Percentiles rank a stretch among this genome's conserved stretches.
These are phyloP conservation scores for Irpex rosettiformis DNA, from an alignment of 1,284 basidiomycete genomes.

Conservation along the genomic window DNA sequence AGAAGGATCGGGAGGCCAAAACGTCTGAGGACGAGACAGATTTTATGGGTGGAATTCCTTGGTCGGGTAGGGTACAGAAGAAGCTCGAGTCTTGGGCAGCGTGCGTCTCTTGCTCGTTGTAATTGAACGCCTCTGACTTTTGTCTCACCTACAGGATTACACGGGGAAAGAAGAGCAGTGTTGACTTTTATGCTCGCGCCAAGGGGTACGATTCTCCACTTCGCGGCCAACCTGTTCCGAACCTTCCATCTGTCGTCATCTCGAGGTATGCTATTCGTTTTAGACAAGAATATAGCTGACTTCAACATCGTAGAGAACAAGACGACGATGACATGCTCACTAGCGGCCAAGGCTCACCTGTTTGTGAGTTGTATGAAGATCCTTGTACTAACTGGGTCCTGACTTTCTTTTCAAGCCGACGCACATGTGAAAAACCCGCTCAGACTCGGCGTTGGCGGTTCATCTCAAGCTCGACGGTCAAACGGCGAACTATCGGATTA, in stretches of 20 bases:
- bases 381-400: conserved; percentile 3
- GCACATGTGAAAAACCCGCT: conserved; percentile 40
- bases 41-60: conserved; percentile 38
- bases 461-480: conserved; percentile 36
- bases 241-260: conserved; percentile 32
- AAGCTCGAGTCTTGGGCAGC: conserved; percentile 70
- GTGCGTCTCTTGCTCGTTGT: conserved; percentile 36
- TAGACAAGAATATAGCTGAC: background rate
- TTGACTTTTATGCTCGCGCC: conserved; percentile 29
- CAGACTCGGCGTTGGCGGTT: conserved; percentile 31
- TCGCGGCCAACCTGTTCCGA: conserved; percentile 20
- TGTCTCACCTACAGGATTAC: conserved; percentile 21
- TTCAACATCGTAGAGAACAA: conserved; percentile 27
- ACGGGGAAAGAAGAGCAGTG: conserved; percentile 35
- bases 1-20: conserved; percentile 31
- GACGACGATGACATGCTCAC: conserved; percentile 66
- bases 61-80: conserved; percentile 60
- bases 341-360: conserved; percentile 70
- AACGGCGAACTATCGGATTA: conserved; percentile 41
- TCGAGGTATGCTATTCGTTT: conserved; percentile 26
- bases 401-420: conserved; percentile 26
- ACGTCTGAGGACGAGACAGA: conserved; percentile 37
- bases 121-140: background rate
- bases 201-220: conserved; percentile 22
- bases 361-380: conserved; percentile 41